phyloP scores from a whole-genome alignment of 1,284 basidiomycete species.

The Coniophora puteana region DNA sequence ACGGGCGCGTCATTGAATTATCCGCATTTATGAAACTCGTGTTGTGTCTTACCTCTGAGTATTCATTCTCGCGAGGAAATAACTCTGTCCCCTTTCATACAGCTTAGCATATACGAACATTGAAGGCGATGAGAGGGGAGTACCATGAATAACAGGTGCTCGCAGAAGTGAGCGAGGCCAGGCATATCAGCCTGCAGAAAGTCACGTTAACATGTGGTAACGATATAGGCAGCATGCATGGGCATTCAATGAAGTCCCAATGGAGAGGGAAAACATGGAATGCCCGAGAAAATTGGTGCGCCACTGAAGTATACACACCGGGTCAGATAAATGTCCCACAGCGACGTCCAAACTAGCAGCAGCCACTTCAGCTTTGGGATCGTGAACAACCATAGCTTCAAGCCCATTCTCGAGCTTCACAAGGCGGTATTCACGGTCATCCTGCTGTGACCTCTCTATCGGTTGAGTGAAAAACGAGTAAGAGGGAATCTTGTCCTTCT shows the following conservation, averaged over 20 bases:
- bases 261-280: background rate
- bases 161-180: slow-evolving; percentile 90
- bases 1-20: slow-evolving; percentile 5
- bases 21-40: background rate
- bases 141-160: slow-evolving; percentile 96
- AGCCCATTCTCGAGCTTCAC: slow-evolving; percentile 88
- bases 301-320: slow-evolving; percentile 51
- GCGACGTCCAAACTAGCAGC: slow-evolving; percentile 94
- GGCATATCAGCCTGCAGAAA: slow-evolving; percentile 72
- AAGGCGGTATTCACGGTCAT: slow-evolving; percentile 77
- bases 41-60: slow-evolving; percentile 61
- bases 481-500: slow-evolving; percentile 28
- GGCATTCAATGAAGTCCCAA: background rate
- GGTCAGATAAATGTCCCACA: slow-evolving; percentile 93
- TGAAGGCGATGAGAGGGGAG: slow-evolving; percentile 15
- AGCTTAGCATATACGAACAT: slow-evolving; percentile 10
- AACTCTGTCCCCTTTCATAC: slow-evolving; percentile 65
- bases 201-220: background rate
- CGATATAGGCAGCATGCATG: background rate
- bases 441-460: slow-evolving; percentile 74
- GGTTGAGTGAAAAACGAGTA: slow-evolving; percentile 60
- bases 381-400: slow-evolving; percentile 84
- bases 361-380: slow-evolving; percentile 89
- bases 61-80: slow-evolving; percentile 92
- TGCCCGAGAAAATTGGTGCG: background rate